Conservation (phyloP, 805 yeast species). For the Zygosaccharomyces pseudorouxii region DNA sequence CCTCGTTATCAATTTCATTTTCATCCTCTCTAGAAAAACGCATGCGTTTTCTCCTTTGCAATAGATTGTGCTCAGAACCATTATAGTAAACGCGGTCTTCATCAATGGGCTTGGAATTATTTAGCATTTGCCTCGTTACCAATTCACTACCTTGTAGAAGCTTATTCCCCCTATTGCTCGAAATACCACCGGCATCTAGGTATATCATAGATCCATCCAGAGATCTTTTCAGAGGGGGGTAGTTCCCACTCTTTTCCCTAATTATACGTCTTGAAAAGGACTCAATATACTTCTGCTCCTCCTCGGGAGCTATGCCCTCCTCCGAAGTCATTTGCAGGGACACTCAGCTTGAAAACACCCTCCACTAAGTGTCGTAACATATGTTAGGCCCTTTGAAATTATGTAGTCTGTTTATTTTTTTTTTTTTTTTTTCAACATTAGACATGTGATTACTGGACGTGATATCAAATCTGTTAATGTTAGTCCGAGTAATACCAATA, state of each 20-base stretch:
- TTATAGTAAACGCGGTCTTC: conserved; percentile 35
- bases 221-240: conserved; percentile 29
- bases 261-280: conserved; percentile 29
- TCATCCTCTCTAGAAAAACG: conserved; percentile 13
- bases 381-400: no score
- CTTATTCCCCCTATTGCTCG: conserved; percentile 55
- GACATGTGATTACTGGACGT: no score
- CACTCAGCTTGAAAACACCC: background rate
- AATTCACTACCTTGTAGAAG: conserved; percentile 46
- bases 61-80: conserved; percentile 35
- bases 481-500: background rate
- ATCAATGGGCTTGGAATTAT: conserved; percentile 30
- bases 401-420: no score
- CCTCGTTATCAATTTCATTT: conserved; percentile 15
- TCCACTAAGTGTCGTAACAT: no score
- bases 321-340: conserved; percentile 5
- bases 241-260: conserved; percentile 34
- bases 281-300: conserved; percentile 20
- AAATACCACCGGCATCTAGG: conserved; percentile 32
- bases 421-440: no score
- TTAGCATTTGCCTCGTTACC: conserved; percentile 44
- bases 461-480: background rate
- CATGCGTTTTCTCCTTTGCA: conserved; percentile 33
- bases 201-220: conserved; percentile 25
- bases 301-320: conserved; percentile 1